Evolutionary conservation across 257 asterid species (phyloP), one percentile per base, ranked within the genome.

Genomic region (Jaltomata sinuosa): DNA sequence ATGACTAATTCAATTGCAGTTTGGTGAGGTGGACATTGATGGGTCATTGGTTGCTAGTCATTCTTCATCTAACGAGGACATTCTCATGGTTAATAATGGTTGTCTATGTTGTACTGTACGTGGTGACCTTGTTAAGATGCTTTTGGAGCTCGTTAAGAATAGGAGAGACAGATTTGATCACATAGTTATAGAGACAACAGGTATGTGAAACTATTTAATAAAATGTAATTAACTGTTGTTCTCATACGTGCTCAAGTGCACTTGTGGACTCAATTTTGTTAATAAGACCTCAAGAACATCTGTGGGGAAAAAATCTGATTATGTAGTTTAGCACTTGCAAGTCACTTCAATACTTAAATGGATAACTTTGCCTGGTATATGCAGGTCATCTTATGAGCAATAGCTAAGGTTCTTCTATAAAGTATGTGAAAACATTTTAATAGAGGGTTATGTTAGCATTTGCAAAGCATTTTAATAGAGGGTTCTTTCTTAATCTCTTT

Each of bases 1-100:
- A 45, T 74, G 80, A 45, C 59, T 45, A 15, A 45, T 45, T 40
- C 38, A 25, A 45, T 36, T 90, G 97, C 95, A 96, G 99, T 96
- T 96, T 89, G 98, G 99, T 86, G 98, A 96, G 90, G 98, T 96
- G 49, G 99, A 96, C 87, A 94, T 96, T 42, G 99, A 96, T 87
- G 92, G 99, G 87, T 93, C 98, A 29, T 86, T 96, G 80, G 98
- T 94, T 87, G 99, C 98, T 79, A 94, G 94, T 84, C 99, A 96
- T 88, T 91, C 99, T 49, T 90, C 97, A 21, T 93, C 99, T 14
- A 93, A 91, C 71, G 99, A 96, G 82, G 98, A 96, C 79, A 93
- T 96, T 85, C 85, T 96, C 87, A 94, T 94, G 99, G 97, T 94
- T 55, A 96, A 96, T 84, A 96, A 96, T 90, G 99, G 99, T 15